phyloP scores from a whole-genome alignment of 83 land plant genomes.

The Thuja plicata region DNA sequence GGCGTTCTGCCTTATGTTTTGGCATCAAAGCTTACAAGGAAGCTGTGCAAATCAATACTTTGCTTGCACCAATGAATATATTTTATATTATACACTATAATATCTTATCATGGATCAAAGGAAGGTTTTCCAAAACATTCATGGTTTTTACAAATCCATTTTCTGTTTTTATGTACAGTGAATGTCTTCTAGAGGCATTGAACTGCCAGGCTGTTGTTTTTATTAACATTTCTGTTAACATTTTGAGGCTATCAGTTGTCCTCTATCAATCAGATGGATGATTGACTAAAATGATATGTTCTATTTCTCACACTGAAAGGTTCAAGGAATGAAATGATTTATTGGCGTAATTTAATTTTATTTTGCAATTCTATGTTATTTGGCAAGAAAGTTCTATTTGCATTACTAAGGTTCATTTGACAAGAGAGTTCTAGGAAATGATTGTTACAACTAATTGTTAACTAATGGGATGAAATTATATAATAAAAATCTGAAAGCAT shows the following conservation, averaged over 20 bases:
- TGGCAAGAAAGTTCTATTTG: too few relatives aligned
- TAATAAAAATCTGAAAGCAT: neutral
- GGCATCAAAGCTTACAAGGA: neutral
- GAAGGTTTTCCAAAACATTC: neutral
- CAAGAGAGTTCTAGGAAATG: neutral
- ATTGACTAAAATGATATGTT: conserved; percentile 10
- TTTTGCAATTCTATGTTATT: neutral
- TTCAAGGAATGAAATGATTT: conserved; percentile 1
- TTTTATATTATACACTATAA: neutral
- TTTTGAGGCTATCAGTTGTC: conserved; percentile 1
- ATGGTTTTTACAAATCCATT: neutral
- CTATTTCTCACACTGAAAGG: neutral
- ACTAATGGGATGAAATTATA: neutral
- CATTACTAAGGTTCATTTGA: neutral
- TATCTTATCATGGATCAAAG: neutral
- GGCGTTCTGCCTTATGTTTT: neutral
- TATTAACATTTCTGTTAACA: neutral
- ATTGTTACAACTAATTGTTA: neutral
- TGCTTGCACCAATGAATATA: neutral
- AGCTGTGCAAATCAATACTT: neutral
- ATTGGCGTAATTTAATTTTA: neutral
- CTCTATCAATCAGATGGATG: conserved; percentile 5
- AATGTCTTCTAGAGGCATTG: conserved; percentile 1
- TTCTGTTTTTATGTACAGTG: conserved; percentile 8
- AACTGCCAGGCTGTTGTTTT: neutral